phyloP scores from a whole-genome alignment of 768 basidiomycete genomes.

The Agrocybe pediades region DNA sequence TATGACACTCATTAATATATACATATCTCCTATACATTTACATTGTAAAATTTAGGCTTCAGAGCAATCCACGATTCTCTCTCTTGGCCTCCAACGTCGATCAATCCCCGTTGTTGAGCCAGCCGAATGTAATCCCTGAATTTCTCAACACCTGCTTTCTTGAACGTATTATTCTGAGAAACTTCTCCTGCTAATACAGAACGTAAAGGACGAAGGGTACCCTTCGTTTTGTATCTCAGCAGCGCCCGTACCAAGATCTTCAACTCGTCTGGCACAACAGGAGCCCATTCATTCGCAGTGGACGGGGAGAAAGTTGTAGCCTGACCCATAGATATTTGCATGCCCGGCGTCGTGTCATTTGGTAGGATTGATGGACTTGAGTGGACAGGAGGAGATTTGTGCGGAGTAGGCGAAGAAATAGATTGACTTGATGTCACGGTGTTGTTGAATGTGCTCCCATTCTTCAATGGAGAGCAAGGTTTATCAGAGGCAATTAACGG shows the following conservation, averaged over 20 bases:
- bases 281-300: no score
- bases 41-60: slow-evolving; percentile 20
- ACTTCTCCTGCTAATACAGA: slow-evolving; percentile 38
- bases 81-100: slow-evolving; percentile 41
- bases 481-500: neutral
- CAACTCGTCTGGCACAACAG: slow-evolving; percentile 27
- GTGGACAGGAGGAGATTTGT: no score
- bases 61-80: slow-evolving; percentile 41
- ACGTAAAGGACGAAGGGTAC: slow-evolving; percentile 33
- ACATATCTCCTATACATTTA: neutral
- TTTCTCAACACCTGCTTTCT: slow-evolving; percentile 37
- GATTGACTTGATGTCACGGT: no score
- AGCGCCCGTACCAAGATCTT: slow-evolving; percentile 35
- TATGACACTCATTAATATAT: no score
- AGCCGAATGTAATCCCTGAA: slow-evolving; percentile 42
- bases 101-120: slow-evolving; percentile 39
- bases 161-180: slow-evolving; percentile 32
- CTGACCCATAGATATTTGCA: no score
- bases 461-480: no score
- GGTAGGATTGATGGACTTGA: no score
- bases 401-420: neutral
- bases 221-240: slow-evolving; percentile 29
- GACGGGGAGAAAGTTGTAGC: no score
- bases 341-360: no score
- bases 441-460: no score